These are phyloP conservation scores for Iberis pinnata DNA, from an alignment of 345 rosid genomes.

Conservation along the genomic window DNA sequence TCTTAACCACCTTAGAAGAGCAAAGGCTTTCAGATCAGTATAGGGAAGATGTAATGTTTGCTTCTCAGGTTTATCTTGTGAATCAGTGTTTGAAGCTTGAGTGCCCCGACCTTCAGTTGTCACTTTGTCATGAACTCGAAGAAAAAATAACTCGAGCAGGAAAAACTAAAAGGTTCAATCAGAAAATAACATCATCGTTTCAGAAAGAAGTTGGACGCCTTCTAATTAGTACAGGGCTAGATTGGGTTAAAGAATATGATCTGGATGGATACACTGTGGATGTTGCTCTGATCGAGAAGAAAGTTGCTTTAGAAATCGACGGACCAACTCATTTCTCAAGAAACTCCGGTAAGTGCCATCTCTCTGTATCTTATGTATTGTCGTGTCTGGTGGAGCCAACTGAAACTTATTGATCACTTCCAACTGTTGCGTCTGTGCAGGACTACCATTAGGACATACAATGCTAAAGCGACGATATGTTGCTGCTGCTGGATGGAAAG, in stretches of 20 bases:
- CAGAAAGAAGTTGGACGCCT: constrained; percentile 88
- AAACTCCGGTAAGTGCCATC: constrained; percentile 51
- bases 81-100: constrained; percentile 80
- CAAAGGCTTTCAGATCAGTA: constrained; percentile 82
- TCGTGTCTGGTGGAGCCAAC: constrained; percentile 3
- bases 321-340: constrained; percentile 95
- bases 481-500: constrained; percentile 80
- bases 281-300: constrained; percentile 73
- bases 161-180: constrained; percentile 75
- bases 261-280: constrained; percentile 74
- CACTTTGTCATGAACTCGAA: constrained; percentile 48
- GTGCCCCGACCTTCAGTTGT: constrained; percentile 65
- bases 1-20: constrained; percentile 50
- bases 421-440: constrained; percentile 35
- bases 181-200: constrained; percentile 76
- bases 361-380: not conserved
- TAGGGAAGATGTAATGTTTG: constrained; percentile 82
- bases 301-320: constrained; percentile 83
- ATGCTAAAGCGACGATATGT: constrained; percentile 68
- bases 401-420: not conserved
- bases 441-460: constrained; percentile 78
- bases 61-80: constrained; percentile 78
- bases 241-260: constrained; percentile 68
- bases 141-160: constrained; percentile 60
- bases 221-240: constrained; percentile 77